Evolutionary conservation across 1,139 yeast species (phyloP).

Genomic region (Lodderomyces beijingensis): DNA sequence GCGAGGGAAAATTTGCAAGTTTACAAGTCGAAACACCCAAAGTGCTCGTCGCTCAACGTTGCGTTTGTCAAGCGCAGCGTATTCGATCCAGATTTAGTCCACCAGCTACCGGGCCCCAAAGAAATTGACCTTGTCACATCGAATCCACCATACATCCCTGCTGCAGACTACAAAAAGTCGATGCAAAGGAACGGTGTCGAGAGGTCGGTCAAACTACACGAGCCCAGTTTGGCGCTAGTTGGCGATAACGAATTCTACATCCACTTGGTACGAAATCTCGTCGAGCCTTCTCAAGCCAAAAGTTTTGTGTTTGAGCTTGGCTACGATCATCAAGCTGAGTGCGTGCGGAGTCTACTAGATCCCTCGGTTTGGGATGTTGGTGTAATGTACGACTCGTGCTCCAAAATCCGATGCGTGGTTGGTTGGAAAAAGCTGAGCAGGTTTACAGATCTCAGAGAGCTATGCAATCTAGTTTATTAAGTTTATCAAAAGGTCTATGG

Average conservation of each 20-base stretch:
- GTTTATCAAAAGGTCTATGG: too few species aligned
- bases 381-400: conserved; percentile 23
- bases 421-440: conserved; percentile 25
- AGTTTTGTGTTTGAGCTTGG: conserved; percentile 45
- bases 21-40: conserved; percentile 5
- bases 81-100: conserved; percentile 13
- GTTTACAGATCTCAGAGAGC: conserved; percentile 7
- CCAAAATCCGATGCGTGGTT: conserved; percentile 34
- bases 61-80: conserved; percentile 23
- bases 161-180: conserved; percentile 31
- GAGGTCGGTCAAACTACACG: conserved; percentile 62
- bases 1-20: conserved; percentile 41
- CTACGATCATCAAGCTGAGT: conserved; percentile 29
- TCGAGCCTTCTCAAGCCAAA: conserved; percentile 30
- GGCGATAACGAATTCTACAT: conserved; percentile 73
- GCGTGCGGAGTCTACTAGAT: conserved; percentile 15
- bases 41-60: neutral
- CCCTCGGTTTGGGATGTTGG: conserved; percentile 26
- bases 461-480: conserved; percentile 11
- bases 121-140: conserved; percentile 57
- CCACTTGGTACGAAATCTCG: conserved; percentile 45
- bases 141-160: conserved; percentile 87
- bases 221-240: conserved; percentile 71
- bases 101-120: conserved; percentile 5
- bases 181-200: conserved; percentile 37